These are phyloP conservation scores for Phytophthora litchii DNA, from an alignment of 352 stramenopile genomes.

Conservation along the genomic window DNA sequence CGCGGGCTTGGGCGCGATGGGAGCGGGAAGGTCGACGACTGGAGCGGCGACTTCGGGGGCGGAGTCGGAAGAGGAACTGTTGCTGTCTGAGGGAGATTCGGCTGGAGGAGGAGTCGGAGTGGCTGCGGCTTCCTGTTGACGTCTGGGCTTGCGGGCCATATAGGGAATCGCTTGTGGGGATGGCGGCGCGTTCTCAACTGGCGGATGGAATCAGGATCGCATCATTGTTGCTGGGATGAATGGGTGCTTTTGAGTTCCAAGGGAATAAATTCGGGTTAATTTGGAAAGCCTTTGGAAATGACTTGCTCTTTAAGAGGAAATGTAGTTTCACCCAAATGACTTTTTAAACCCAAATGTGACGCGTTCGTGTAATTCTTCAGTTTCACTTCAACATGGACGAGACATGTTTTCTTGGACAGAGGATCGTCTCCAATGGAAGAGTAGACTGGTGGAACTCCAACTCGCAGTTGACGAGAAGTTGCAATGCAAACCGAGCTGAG, in stretches of 20 bases:
- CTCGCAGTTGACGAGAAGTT: too few relatives aligned
- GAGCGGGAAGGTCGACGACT: slow-evolving; percentile 4
- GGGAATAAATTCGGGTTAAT: background rate
- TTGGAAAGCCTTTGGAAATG: background rate
- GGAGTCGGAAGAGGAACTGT: slow-evolving; percentile 27
- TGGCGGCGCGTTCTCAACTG: slow-evolving; percentile 38
- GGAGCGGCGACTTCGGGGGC: slow-evolving; percentile 16
- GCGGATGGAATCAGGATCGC: slow-evolving; percentile 24
- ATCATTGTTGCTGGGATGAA: background rate
- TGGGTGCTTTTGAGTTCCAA: background rate
- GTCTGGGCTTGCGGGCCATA: slow-evolving; percentile 43
- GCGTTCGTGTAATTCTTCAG: background rate
- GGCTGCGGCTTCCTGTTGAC: slow-evolving; percentile 22
- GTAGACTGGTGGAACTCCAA: too few relatives aligned
- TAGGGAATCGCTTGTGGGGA: slow-evolving; percentile 26
- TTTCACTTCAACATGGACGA: background rate
- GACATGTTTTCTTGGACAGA: background rate
- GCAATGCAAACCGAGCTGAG: too few relatives aligned
- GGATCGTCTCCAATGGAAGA: slow-evolving; percentile 19
- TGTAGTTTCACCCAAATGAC: background rate
- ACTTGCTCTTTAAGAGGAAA: background rate
- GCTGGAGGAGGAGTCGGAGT: slow-evolving; percentile 16
- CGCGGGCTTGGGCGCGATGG: slow-evolving; percentile 10
- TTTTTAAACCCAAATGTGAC: background rate
- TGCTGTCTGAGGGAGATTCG: slow-evolving; percentile 17